Conservation (phyloP, 768 basidiomycete genomes). For the Amanita jacksonii region DNA sequence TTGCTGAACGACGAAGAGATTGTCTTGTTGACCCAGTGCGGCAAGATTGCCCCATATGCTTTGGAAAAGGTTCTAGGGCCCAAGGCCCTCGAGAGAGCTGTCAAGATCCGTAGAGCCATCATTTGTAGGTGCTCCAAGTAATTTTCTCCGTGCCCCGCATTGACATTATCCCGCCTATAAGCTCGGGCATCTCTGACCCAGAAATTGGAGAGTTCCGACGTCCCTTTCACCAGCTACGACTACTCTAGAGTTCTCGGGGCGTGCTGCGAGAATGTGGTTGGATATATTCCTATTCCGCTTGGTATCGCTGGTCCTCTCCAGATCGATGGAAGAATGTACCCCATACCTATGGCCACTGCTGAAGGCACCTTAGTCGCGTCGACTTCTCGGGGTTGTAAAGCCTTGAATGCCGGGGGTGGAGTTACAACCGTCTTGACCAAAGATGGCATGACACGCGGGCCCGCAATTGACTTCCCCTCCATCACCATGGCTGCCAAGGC, state of each 20-base stretch:
- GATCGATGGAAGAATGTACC: slow-evolving; percentile 75
- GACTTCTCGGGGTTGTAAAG: slow-evolving; percentile 95
- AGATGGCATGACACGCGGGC: slow-evolving; percentile 97
- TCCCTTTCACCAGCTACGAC: slow-evolving; percentile 83
- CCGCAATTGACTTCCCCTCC: slow-evolving; percentile 92
- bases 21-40: slow-evolving; percentile 76
- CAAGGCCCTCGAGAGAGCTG: slow-evolving; percentile 72
- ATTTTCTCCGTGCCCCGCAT: neutral
- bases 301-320: slow-evolving; percentile 94
- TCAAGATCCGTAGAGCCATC: slow-evolving; percentile 75
- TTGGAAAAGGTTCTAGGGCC: slow-evolving; percentile 85
- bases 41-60: slow-evolving; percentile 92
- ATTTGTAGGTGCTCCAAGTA: slow-evolving; percentile 57
- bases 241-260: slow-evolving; percentile 92
- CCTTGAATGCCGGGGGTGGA: slow-evolving; percentile 91
- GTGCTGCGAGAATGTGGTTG: slow-evolving; percentile 98
- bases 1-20: slow-evolving; percentile 88
- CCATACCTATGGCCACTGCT: slow-evolving; percentile 99
- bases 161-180: slow-evolving; percentile 25
- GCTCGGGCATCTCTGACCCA: slow-evolving; percentile 80
- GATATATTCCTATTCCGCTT: slow-evolving; percentile 92
- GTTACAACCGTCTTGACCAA: slow-evolving; percentile 87
- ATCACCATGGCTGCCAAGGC: slow-evolving; percentile 74
- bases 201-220: slow-evolving; percentile 72
- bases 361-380: slow-evolving; percentile 98